Percentiles rank a stretch among this genome's conserved stretches.
Evolutionary conservation across 106 monocot species (phyloP).

Genomic region (Gastrodia elata): DNA sequence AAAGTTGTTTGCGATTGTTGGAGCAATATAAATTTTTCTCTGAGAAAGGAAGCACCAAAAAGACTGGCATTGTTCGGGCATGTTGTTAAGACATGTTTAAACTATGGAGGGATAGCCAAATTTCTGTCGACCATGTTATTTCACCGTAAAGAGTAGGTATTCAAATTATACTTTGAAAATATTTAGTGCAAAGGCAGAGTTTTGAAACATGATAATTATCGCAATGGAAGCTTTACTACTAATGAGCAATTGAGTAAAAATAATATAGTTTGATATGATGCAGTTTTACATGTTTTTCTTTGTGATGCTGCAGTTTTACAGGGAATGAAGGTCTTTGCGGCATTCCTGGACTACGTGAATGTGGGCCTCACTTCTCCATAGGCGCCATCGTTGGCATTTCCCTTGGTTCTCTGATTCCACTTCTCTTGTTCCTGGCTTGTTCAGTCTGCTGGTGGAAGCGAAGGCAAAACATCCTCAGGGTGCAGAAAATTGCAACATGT

Average conservation of each 20-base stretch:
- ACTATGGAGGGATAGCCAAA: background rate
- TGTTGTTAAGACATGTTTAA: background rate
- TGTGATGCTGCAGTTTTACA: slow-evolving; percentile 58
- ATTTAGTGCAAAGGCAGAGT: no score
- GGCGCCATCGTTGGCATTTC: slow-evolving; percentile 72
- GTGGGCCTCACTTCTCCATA: slow-evolving; percentile 68
- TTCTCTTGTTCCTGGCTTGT: slow-evolving; percentile 41
- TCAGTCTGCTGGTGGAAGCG: slow-evolving; percentile 84
- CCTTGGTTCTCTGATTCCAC: slow-evolving; percentile 39
- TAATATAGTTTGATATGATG: no score
- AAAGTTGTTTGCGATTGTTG: background rate
- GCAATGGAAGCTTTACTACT: no score
- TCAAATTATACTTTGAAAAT: no score
- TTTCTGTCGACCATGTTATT: background rate
- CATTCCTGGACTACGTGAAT: slow-evolving; percentile 73
- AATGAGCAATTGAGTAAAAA: no score
- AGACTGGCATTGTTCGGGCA: background rate
- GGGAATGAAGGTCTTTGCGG: slow-evolving; percentile 85
- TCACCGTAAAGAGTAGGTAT: no score
- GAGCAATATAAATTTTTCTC: background rate
- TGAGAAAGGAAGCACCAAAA: background rate
- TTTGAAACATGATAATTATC: no score
- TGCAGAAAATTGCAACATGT: slow-evolving; percentile 70
- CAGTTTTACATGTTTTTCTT: slow-evolving; percentile 11
- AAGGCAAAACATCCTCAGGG: slow-evolving; percentile 76